Base-by-base conservation (phyloP, 2,329 filamentous ascomycete genomes). In the Botrytis cinerea region DNA sequence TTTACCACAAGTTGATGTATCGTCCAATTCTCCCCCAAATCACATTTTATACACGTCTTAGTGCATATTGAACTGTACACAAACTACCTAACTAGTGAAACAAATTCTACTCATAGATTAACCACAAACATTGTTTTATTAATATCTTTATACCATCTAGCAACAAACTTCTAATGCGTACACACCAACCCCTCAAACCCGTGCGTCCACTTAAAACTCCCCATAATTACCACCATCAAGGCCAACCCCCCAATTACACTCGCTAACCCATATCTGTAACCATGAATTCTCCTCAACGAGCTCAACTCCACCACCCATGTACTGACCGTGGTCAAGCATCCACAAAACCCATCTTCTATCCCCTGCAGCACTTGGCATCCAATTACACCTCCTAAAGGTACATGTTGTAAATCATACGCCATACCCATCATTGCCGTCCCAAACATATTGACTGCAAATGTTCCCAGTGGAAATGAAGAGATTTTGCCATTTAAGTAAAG, bases 371-470 rank as follows among this genome's bases (percentile, higher is more conserved):
- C 87, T 81, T 92, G 90, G 75, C 91, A 95, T 0, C 89, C 90
- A 0, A 90, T 79, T 1, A 87, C 80, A 1, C 87, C 87, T 7
- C 84, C 84, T 1, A 86, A 76, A 0, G 86, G 87, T 0, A 86
- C 87, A 79, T 93, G 94, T 76, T 94, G 92, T 69, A 97, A 83
- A 79, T 97, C 92, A 84, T 89, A 97, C 45, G 90, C 88, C 86
- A 94, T 90, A 22, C 89, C 94, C 68, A 97, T 82, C 25, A 97
- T 82, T 0, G 87, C 87, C 0, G 93, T 94, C 7, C 95, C 95
- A 22, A 91, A 81, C 7, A 97, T 85, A 79, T 98, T 98, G 43
- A 92, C 93, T 0, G 84, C 83, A 78, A 98, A 97, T 0, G 95
- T 98, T 3, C 95, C 95, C 0, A 98, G 82, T 0, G 95, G 95